Base-by-base conservation (phyloP, 805 yeast genomes). In the Candida incommunis region DNA sequence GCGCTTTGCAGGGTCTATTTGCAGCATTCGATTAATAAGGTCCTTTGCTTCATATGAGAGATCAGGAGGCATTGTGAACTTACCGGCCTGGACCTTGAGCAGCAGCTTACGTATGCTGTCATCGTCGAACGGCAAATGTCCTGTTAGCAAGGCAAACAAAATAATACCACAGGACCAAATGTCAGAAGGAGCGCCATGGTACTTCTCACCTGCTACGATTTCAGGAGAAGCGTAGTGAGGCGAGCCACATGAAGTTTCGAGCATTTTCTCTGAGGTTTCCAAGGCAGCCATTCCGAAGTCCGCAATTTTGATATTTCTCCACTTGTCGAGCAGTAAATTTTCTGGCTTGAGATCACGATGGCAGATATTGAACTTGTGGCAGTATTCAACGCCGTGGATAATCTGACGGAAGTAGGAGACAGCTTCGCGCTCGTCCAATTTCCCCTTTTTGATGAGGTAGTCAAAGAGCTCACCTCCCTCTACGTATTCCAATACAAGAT, bases 201-300 rank as follows among this genome's bases (percentile, higher is more conserved):
- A 92, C 48, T 79, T 86, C 49, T 82, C 76, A 29, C 98, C 98
- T 11, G 95, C 83, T 9, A 92, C 96, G 53, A 92, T 90, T 62
- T 92, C 98, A 0, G 98, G 98, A 7, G 96, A 85, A 1, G 97
- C 98, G 63, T 92, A 92, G 62, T 92, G 98, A 5, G 98, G 98
- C 16, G 96, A 87, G 1, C 98, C 98, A 64, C 98, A 92, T 18
- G 94, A 80, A 3, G 98, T 92, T 61, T 90, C 96, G 47, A 92
- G 69, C 57, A 90, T 66, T 54, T 82, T 77, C 52, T 80, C 90
- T 45, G 74, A 75, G 24, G 85, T 75, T 61, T 92, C 97, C 41
- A 92, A 67, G 4, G 98, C 97, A 16, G 98, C 98, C 98, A 92
- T 92, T 26, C 98, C 98, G 61, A 92, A 92, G 64, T 92, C 98